These are phyloP conservation scores for Babesia ovata DNA, from an alignment of 169 alveolate species.

Conservation along the genomic window DNA sequence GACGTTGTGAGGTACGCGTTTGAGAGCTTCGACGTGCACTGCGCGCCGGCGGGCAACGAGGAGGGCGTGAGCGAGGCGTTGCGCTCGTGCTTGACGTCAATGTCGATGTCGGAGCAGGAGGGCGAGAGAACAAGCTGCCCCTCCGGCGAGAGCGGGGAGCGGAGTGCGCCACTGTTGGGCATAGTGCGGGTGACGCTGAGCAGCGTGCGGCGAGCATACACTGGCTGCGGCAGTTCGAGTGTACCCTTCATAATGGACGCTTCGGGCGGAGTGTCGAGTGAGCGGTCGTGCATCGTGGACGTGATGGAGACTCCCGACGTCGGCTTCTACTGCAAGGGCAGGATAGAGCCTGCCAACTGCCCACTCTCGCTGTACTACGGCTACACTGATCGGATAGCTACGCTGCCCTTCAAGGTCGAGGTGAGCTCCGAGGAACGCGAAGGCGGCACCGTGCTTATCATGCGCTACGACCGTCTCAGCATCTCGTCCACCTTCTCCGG, in stretches of 20 bases:
- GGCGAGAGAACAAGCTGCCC: not conserved
- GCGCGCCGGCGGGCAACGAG: not conserved
- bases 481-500: slow-evolving; percentile 11
- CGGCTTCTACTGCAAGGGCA: slow-evolving; percentile 54
- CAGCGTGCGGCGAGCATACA: slow-evolving; percentile 4
- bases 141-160: not conserved
- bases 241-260: not conserved
- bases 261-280: not conserved
- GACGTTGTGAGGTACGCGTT: not conserved
- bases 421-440: not conserved
- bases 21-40: slow-evolving; percentile 15
- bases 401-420: not conserved
- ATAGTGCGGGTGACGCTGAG: slow-evolving; percentile 11
- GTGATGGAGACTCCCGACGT: slow-evolving; percentile 30
- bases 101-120: too few species aligned
- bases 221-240: not conserved
- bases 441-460: not conserved
- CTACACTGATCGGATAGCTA: not conserved
- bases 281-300: slow-evolving; percentile 9
- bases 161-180: slow-evolving; percentile 15
- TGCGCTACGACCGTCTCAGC: slow-evolving; percentile 6
- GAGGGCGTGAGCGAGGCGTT: not conserved
- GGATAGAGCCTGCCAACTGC: slow-evolving; percentile 24
- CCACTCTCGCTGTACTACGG: not conserved
- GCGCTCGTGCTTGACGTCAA: too few species aligned